These are phyloP conservation scores for Suillus americanus DNA, from an alignment of 768 basidiomycete species.

Conservation along the genomic window DNA sequence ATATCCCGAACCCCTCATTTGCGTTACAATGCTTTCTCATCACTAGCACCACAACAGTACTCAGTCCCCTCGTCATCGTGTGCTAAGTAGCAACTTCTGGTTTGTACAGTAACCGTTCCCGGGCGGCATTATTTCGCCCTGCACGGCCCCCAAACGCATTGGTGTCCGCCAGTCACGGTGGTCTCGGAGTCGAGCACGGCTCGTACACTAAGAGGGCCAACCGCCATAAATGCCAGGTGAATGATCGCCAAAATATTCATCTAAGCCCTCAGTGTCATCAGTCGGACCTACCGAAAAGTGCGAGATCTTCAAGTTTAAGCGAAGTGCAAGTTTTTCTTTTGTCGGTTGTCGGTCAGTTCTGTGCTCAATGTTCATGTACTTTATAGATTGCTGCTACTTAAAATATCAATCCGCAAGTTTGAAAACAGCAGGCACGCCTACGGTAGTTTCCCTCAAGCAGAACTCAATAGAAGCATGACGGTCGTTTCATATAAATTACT, in stretches of 20 bases:
- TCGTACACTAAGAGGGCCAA: not conserved
- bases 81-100: not conserved
- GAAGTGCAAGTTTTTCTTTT: not conserved
- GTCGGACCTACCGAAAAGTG: not conserved
- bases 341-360: not conserved
- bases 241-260: not conserved
- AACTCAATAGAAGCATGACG: too few relatives aligned
- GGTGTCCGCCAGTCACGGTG: not conserved
- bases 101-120: fast-evolving
- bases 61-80: not conserved
- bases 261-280: not conserved
- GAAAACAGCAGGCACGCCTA: not conserved
- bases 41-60: not conserved
- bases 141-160: conserved; percentile 8
- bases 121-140: not conserved
- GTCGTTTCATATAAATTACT: too few relatives aligned
- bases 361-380: not conserved
- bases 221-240: not conserved
- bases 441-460: not conserved
- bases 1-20: not conserved
- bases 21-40: too few relatives aligned
- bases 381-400: not conserved
- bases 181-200: not conserved
- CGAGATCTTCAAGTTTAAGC: not conserved
- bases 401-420: not conserved